These are phyloP conservation scores for Chromosphaera perkinsii DNA, from an alignment of 208 protist species.

Conservation along the genomic window DNA sequence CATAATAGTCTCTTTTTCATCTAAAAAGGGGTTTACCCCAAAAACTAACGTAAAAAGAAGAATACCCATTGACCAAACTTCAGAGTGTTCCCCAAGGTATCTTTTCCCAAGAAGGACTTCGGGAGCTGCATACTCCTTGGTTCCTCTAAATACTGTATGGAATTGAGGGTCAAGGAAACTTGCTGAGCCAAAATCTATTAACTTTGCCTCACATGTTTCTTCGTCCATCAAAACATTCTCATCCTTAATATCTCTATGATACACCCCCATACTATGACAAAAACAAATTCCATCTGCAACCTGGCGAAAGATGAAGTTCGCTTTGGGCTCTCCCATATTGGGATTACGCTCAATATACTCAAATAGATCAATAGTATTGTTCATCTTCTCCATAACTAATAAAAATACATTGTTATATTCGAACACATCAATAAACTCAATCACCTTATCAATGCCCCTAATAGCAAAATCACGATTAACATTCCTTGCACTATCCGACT, in stretches of 20 bases:
- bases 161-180: neutral
- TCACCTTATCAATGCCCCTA: no score
- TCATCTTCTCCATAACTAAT: neutral
- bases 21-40: neutral
- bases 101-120: neutral
- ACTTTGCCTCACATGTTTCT: neutral
- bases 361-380: slow-evolving; percentile 9
- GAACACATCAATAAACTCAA: neutral
- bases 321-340: neutral
- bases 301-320: slow-evolving; percentile 7
- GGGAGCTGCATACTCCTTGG: slow-evolving; percentile 12
- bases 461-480: no score
- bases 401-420: neutral
- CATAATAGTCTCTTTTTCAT: neutral
- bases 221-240: neutral
- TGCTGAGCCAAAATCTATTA: slow-evolving; percentile 12
- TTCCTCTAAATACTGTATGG: neutral
- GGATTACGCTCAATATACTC: neutral
- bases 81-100: neutral
- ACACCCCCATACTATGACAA: neutral
- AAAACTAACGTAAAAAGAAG: slow-evolving; percentile 1
- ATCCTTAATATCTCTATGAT: slow-evolving; percentile 15
- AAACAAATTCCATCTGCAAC: neutral
- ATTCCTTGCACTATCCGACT: no score
- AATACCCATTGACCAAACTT: neutral